Base-by-base conservation (phyloP, 768 basidiomycete genomes). In the Butyriboletus loyo region DNA sequence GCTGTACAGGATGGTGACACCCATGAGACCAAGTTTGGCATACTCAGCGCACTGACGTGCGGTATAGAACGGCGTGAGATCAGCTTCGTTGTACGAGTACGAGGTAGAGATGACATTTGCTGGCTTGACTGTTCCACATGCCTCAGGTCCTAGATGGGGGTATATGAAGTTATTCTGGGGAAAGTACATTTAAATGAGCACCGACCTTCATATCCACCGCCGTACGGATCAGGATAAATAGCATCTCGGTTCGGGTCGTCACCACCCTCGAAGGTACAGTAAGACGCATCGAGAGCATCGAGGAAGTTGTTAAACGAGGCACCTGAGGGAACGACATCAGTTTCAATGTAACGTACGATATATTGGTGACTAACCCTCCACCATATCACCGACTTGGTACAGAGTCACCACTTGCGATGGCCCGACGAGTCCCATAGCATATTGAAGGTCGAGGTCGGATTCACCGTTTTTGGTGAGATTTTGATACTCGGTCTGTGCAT, bases 31-130 rank as follows among this genome's bases (percentile, higher is more conserved):
- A 13, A 75, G 65, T 54, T 79, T 79, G 30, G 66, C 77, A 52
- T 77, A 79, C 55, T 79, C 78, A 5, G 65, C 55, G 57, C 76
- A 78, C 48, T 77, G 75, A 31, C 77, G 72, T 34, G 57, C 58
- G 22, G 72, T 65, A 53, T 75, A 77, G 42, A 68, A 63, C 0
- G 68, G 63, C 1, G 70, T 65, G 42, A 69, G 56, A 28, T 68
- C 66, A 25, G 58, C 67, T 53, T 78, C 77, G 46, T 73, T 62
- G 50, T 70, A 66, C 1, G n/a, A n/a, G 58, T 77, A 77, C 2
- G 75, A 77, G 5, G 72, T 74, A 9, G 75, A 75, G n/a, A 77
- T 68, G 19, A 78, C 73, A 30, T 72, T 58, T 0, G 77, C 58
- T 0, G 67, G 72, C 1, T 40, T 48, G 8, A 66, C 53, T n/a